A percentile compares a stretch with the other conserved stretches of the same genome.
These are phyloP conservation scores for Capronia epimyces DNA, from an alignment of 2,329 filamentous ascomycete genomes.

Conservation along the genomic window DNA sequence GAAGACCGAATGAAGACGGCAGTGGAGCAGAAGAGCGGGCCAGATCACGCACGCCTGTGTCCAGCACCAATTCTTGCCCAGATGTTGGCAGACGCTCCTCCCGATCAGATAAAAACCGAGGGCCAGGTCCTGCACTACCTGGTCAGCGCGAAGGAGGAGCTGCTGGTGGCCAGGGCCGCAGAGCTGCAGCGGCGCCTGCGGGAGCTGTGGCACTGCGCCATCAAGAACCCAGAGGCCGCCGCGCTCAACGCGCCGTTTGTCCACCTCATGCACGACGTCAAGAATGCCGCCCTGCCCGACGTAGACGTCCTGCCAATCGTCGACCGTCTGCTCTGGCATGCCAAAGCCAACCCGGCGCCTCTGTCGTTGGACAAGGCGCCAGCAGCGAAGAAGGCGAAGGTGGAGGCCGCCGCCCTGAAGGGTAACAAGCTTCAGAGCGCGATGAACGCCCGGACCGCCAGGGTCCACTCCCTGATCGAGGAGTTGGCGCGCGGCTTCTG, in stretches of 20 bases:
- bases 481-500: conserved; percentile 7
- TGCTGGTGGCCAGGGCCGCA: background rate
- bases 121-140: conserved; percentile 1
- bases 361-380: background rate
- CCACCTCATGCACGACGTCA: conserved; percentile 4
- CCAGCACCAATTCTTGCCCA: conserved; percentile 2
- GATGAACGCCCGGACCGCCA: conserved; percentile 8
- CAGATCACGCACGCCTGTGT: conserved; percentile 5
- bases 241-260: conserved; percentile 4
- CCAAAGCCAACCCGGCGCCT: conserved; percentile 7
- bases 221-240: background rate
- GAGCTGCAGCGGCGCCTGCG: conserved; percentile 9
- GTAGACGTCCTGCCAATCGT: conserved; percentile 9
- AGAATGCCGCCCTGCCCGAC: conserved; percentile 1
- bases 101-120: background rate
- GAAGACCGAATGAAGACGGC: background rate
- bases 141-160: conserved; percentile 1
- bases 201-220: conserved; percentile 11
- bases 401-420: background rate
- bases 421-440: background rate
- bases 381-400: background rate
- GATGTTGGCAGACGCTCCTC: background rate
- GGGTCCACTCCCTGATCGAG: conserved; percentile 1
- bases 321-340: conserved; percentile 9
- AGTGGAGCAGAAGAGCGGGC: conserved; percentile 6